Base-by-base conservation (phyloP, 768 basidiomycete genomes). In the Pisolithus albus region DNA sequence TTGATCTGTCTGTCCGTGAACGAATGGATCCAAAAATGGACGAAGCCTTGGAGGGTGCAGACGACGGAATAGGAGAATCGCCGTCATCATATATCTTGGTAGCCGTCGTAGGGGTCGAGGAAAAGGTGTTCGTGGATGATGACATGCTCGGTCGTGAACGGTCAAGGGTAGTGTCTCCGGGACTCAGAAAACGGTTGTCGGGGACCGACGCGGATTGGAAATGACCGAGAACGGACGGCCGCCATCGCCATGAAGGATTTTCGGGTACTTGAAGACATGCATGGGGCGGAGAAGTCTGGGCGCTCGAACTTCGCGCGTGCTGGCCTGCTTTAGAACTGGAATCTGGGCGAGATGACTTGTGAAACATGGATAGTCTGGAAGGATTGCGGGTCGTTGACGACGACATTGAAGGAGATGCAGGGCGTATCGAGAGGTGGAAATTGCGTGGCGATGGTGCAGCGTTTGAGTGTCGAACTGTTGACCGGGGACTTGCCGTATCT, bases 151-250 rank as follows among this genome's bases (percentile, higher is more conserved):
- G 81, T 30, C 81, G 76, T 16, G 81, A 75, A 36, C 68, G 72
- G 36, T 75, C 70, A 46, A 65, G 70, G 8, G 58, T 54, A 15
- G 67, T 65, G 43, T 75, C 78, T 16, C 75, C 73, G 28, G 74
- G 70, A 41, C 69, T 64, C 46, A 72, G 61, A 47, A 67, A 5
- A 34, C 34, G 77, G 46, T 69, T 56, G 60, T 74, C 76, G 40
- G 77, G 70, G 28, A 69, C 62, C 47, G 79, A 74, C 48, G 74
- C 59, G 50, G 78, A 74, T 26, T 76, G 70, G 60, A 86, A 86
- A 56, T 86, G 80, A 6, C 79, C 81, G 21, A 85, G 65, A 21
- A 87, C 77, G 55, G 76, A 81, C 10, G 85, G 82, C n/a, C 82
- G 75, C 79, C 79, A 83, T 65, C 70, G 77, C 46, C 78, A 72